These are phyloP conservation scores for Trametes hirsuta DNA, from an alignment of 1,284 basidiomycete species.

Conservation along the genomic window DNA sequence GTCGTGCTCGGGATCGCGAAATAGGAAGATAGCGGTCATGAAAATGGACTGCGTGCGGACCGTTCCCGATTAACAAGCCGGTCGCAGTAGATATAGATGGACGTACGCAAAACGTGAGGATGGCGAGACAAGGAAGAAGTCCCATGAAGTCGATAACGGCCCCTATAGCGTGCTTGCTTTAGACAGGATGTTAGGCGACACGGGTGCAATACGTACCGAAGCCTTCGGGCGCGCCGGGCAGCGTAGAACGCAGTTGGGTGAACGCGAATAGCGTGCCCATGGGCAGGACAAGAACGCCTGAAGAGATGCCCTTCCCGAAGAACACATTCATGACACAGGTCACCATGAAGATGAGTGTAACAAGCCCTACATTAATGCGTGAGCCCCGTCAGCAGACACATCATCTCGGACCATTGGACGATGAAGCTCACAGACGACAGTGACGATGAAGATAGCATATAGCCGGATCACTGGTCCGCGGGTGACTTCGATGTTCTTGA, in stretches of 20 bases:
- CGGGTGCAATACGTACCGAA: constrained; percentile 24
- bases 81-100: neutral
- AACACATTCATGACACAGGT: constrained; percentile 27
- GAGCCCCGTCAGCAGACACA: too few relatives aligned
- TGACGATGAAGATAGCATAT: constrained; percentile 23
- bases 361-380: constrained; percentile 16
- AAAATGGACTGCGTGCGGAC: constrained; percentile 20
- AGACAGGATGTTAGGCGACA: neutral
- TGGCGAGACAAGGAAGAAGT: constrained; percentile 28
- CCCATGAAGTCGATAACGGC: constrained; percentile 26
- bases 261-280: constrained; percentile 31
- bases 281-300: constrained; percentile 27
- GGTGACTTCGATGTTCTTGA: constrained; percentile 27
- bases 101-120: constrained; percentile 28
- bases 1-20: constrained; percentile 26
- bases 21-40: constrained; percentile 29
- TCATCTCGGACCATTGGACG: too few relatives aligned
- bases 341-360: constrained; percentile 29
- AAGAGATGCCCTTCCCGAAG: constrained; percentile 26
- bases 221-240: constrained; percentile 28
- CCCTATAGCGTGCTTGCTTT: neutral
- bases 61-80: neutral
- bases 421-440: too few relatives aligned
- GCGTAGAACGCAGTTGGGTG: constrained; percentile 27
- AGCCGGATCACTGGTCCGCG: constrained; percentile 26